Evolutionary conservation across 768 basidiomycete genomes (phyloP).

Genomic region (Lactarius hatsudake): DNA sequence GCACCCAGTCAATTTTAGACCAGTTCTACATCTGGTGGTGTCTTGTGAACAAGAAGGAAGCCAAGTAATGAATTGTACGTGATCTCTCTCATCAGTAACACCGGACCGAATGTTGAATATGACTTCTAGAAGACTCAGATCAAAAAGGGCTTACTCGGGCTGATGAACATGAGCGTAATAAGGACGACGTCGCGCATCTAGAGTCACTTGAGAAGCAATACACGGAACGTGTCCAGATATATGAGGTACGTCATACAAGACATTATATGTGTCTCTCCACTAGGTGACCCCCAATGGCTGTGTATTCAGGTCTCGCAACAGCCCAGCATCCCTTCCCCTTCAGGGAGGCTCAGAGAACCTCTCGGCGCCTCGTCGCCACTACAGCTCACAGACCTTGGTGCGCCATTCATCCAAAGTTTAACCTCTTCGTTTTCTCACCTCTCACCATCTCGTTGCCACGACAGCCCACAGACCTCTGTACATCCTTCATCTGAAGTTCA

Average conservation of each 20-base stretch:
- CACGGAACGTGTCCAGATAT: conserved; percentile 62
- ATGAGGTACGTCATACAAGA: conserved; percentile 49
- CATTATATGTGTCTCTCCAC: too few relatives aligned
- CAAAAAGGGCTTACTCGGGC: conserved; percentile 46
- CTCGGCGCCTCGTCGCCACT: too few relatives aligned
- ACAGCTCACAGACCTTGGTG: too few relatives aligned
- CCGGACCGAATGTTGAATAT: conserved; percentile 11
- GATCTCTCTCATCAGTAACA: neutral
- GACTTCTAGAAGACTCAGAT: conserved; percentile 47
- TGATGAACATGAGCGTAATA: conserved; percentile 71
- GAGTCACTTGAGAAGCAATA: conserved; percentile 68
- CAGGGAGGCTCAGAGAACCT: too few relatives aligned
- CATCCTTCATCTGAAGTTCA: too few relatives aligned
- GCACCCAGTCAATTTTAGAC: conserved; percentile 71
- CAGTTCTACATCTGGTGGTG: conserved; percentile 82
- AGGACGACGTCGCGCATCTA: conserved; percentile 73
- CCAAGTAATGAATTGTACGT: conserved; percentile 59
- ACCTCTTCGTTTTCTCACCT: too few relatives aligned
- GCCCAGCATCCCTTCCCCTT: too few relatives aligned
- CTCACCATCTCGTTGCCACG: too few relatives aligned
- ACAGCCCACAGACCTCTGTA: too few relatives aligned
- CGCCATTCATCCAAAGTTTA: too few relatives aligned
- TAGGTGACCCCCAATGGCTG: too few relatives aligned
- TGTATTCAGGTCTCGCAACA: too few relatives aligned
- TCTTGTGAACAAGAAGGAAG: conserved; percentile 57